These are phyloP conservation scores for Hypoxylon subgilvum DNA, from an alignment of 495 filamentous ascomycete species.

Conservation along the genomic window DNA sequence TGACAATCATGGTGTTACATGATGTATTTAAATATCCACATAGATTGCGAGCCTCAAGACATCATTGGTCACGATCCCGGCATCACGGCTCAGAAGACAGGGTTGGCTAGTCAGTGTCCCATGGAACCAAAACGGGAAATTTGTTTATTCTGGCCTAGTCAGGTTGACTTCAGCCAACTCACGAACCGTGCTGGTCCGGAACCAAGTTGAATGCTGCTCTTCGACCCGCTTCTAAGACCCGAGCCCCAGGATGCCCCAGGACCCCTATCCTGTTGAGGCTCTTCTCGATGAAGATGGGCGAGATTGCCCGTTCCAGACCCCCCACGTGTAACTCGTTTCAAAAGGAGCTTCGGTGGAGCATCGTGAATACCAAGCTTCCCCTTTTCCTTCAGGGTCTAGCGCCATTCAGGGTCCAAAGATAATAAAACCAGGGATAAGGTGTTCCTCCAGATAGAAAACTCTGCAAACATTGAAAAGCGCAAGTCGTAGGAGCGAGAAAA, in stretches of 20 bases:
- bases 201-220: neutral
- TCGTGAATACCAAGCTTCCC: conserved; percentile 20
- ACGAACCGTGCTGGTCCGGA: conserved; percentile 25
- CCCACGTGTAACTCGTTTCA: conserved; percentile 26
- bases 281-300: conserved; percentile 30
- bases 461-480: conserved; percentile 19
- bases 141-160: conserved; percentile 14
- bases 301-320: conserved; percentile 21
- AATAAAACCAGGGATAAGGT: conserved; percentile 17
- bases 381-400: conserved; percentile 16
- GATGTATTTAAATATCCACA: too few species aligned
- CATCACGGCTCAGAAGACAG: conserved; percentile 7
- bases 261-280: conserved; percentile 35
- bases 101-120: conserved; percentile 19
- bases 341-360: conserved; percentile 23
- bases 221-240: conserved; percentile 26
- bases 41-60: neutral
- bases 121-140: conserved; percentile 29
- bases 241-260: conserved; percentile 30
- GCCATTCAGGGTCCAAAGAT: conserved; percentile 7
- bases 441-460: conserved; percentile 22
- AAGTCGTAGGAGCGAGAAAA: neutral
- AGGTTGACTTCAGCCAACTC: neutral
- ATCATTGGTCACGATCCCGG: conserved; percentile 13
- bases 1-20: too few species aligned